phyloP scores from a whole-genome alignment of 352 stramenopile genomes.

The Phytophthora pistaciae region DNA sequence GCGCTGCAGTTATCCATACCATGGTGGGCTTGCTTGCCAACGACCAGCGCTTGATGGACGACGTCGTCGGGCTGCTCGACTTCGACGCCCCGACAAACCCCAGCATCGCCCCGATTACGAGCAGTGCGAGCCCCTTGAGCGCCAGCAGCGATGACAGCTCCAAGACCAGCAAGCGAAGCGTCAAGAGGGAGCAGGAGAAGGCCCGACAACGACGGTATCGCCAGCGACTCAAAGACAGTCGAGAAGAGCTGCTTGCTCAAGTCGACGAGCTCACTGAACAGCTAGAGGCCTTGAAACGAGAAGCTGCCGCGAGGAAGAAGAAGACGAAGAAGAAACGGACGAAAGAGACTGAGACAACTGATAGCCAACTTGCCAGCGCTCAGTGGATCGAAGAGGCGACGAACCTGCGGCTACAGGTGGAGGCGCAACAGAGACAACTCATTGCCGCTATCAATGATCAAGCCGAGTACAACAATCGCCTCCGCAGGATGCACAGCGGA shows the following conservation, averaged over 20 bases:
- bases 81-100: background rate
- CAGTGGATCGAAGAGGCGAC: constrained; percentile 7
- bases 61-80: constrained; percentile 15
- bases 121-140: background rate
- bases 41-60: constrained; percentile 13
- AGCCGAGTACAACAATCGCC: constrained; percentile 14
- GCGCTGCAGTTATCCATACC: background rate
- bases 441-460: constrained; percentile 16
- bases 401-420: background rate
- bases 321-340: background rate
- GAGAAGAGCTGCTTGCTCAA: constrained; percentile 14
- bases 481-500: background rate
- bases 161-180: background rate
- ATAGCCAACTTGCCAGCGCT: background rate
- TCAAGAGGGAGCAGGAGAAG: constrained; percentile 24
- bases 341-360: background rate
- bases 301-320: too few species aligned
- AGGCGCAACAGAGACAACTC: constrained; percentile 24
- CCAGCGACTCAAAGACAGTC: constrained; percentile 15
- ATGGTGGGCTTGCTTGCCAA: constrained; percentile 15
- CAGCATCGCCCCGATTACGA: background rate
- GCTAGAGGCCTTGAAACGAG: too few species aligned
- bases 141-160: background rate
- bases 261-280: constrained; percentile 6
- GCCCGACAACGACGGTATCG: constrained; percentile 31